A percentile compares a stretch with the other conserved stretches of the same genome.
These are phyloP conservation scores for Aspergillus latus DNA, from an alignment of 2,329 filamentous ascomycete genomes.

Conservation along the genomic window DNA sequence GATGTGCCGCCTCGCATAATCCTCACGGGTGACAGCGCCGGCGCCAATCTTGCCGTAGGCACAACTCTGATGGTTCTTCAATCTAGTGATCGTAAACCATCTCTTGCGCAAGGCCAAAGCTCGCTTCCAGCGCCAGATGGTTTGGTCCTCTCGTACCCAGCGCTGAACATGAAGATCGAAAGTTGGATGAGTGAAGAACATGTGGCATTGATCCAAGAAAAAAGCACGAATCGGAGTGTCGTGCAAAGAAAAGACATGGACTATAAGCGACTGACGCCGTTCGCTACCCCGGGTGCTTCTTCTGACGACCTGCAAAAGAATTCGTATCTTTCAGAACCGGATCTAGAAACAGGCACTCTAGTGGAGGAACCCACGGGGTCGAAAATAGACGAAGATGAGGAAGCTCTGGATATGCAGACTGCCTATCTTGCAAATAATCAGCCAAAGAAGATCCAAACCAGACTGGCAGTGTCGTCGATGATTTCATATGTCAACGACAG, in stretches of 20 bases:
- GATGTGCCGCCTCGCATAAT: constrained; percentile 65
- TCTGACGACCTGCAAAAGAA: constrained; percentile 58
- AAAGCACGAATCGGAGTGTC: constrained; percentile 73
- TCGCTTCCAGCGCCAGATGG: constrained; percentile 74
- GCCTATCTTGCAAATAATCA: constrained; percentile 38
- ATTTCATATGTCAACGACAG: constrained; percentile 98
- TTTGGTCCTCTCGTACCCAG: constrained; percentile 82
- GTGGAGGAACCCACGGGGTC: constrained; percentile 23
- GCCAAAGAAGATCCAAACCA: constrained; percentile 64
- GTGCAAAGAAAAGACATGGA: constrained; percentile 83
- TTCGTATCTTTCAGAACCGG: constrained; percentile 19
- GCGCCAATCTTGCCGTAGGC: constrained; percentile 76
- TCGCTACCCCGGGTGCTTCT: constrained; percentile 72
- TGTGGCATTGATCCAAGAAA: constrained; percentile 88
- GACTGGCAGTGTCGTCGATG: constrained; percentile 94
- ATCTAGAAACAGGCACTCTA: constrained; percentile 19
- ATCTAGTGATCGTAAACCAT: constrained; percentile 59
- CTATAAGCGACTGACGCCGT: constrained; percentile 75
- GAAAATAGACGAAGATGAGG: constrained; percentile 30
- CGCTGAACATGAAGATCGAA: constrained; percentile 93
- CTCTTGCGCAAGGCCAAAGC: constrained; percentile 56
- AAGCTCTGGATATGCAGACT: constrained; percentile 39
- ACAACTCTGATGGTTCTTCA: constrained; percentile 89
- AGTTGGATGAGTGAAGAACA: constrained; percentile 99
- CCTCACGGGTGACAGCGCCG: constrained; percentile 76